Conservation (phyloP, 2,329 filamentous ascomycete genomes). For the Cordyceps militaris region DNA sequence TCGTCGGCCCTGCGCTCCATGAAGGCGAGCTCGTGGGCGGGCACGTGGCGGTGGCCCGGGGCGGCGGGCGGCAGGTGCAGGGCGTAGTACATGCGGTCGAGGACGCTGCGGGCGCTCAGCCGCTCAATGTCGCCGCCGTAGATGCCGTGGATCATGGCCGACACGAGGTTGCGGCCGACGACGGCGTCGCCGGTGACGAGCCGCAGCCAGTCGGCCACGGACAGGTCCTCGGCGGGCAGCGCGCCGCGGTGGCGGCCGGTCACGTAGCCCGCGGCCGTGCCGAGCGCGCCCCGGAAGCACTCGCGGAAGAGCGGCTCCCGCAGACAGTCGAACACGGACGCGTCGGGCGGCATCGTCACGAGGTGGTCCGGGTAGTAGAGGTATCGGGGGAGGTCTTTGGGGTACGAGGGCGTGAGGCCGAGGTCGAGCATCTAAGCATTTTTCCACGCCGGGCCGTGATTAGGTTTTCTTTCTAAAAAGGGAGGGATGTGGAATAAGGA, state of each 20-base stretch:
- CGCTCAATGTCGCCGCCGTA: slow-evolving; percentile 84
- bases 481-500: no score
- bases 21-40: slow-evolving; percentile 23
- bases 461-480: neutral
- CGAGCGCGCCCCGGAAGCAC: slow-evolving; percentile 22
- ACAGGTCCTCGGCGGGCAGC: slow-evolving; percentile 22
- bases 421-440: slow-evolving; percentile 26
- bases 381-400: slow-evolving; percentile 50
- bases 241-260: neutral
- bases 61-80: slow-evolving; percentile 22
- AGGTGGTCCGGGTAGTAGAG: slow-evolving; percentile 81
- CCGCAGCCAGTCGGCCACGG: slow-evolving; percentile 31
- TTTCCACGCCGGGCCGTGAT: neutral
- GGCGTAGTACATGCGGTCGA: slow-evolving; percentile 26
- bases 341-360: slow-evolving; percentile 26
- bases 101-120: slow-evolving; percentile 62
- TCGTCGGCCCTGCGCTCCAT: slow-evolving; percentile 24
- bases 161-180: slow-evolving; percentile 65
- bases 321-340: slow-evolving; percentile 21
- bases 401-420: slow-evolving; percentile 40
- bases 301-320: slow-evolving; percentile 28
- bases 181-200: slow-evolving; percentile 23
- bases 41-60: slow-evolving; percentile 32
- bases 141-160: slow-evolving; percentile 76
- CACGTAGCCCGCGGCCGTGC: neutral